Conservation (phyloP, 352 stramenopile species). For the Phytophthora pinifolia region DNA sequence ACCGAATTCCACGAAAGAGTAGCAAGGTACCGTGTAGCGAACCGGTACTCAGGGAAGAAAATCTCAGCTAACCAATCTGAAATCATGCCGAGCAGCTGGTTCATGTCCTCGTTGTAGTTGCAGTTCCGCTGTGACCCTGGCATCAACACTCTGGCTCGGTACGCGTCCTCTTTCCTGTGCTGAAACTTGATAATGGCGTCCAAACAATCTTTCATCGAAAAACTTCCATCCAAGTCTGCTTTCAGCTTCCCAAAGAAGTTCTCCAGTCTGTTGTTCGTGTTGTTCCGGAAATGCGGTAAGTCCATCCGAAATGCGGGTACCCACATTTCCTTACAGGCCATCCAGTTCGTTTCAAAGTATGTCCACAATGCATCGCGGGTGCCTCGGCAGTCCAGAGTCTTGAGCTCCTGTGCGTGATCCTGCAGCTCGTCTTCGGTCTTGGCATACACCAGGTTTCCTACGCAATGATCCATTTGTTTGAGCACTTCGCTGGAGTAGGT, state of each 20-base stretch:
- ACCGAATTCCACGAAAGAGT: too few relatives aligned
- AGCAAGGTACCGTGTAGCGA: too few relatives aligned
- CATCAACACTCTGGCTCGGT: too few relatives aligned
- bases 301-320: background rate
- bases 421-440: background rate
- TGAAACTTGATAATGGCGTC: background rate
- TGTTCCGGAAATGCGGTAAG: background rate
- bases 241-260: too few relatives aligned
- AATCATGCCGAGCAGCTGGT: too few relatives aligned
- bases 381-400: background rate
- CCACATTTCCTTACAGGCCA: slow-evolving; percentile 3
- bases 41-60: too few relatives aligned
- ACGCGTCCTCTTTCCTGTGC: background rate
- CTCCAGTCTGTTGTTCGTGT: too few relatives aligned
- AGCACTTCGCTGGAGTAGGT: slow-evolving; percentile 1
- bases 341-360: slow-evolving; percentile 11
- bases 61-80: too few relatives aligned
- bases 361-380: background rate
- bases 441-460: slow-evolving; percentile 3
- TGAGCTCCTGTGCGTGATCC: slow-evolving; percentile 3
- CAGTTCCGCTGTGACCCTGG: too few relatives aligned
- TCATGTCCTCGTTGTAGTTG: too few relatives aligned
- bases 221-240: too few relatives aligned
- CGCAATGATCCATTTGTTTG: slow-evolving; percentile 10
- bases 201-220: slow-evolving; percentile 2